phyloP scores from a whole-genome alignment of 495 filamentous ascomycete species.

The Hapsidospora chrysogenum region DNA sequence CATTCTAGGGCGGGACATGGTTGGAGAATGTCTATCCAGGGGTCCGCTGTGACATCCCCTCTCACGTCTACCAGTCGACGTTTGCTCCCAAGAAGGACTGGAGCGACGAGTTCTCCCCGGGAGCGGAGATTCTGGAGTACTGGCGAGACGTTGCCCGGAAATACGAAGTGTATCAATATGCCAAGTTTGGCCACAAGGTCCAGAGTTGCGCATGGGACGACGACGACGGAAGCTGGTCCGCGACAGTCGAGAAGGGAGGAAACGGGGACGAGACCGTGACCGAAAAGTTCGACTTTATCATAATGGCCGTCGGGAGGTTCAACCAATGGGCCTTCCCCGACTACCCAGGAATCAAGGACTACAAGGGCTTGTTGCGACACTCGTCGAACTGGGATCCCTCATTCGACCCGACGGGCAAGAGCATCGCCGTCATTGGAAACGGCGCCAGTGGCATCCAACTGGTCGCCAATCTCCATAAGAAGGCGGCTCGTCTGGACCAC shows the following conservation, averaged over 20 bases:
- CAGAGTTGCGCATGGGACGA: slow-evolving; percentile 37
- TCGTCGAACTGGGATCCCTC: slow-evolving; percentile 30
- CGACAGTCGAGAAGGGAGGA: no score
- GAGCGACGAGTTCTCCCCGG: slow-evolving; percentile 46
- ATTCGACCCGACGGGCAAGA: slow-evolving; percentile 31
- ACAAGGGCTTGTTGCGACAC: slow-evolving; percentile 39
- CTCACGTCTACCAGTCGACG: slow-evolving; percentile 52
- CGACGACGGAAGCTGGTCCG: slow-evolving; percentile 32
- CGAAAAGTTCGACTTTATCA: slow-evolving; percentile 28
- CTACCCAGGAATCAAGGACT: slow-evolving; percentile 36
- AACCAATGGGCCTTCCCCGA: slow-evolving; percentile 40
- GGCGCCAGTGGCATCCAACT: slow-evolving; percentile 41
- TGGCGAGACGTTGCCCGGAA: slow-evolving; percentile 43
- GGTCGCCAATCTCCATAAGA: slow-evolving; percentile 36
- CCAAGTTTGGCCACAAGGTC: slow-evolving; percentile 32
- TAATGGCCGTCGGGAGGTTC: slow-evolving; percentile 37
- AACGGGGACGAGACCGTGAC: no score
- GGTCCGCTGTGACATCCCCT: slow-evolving; percentile 52
- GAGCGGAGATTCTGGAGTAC: slow-evolving; percentile 47
- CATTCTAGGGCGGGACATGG: slow-evolving; percentile 48
- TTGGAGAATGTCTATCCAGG: slow-evolving; percentile 57
- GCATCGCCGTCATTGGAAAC: slow-evolving; percentile 41
- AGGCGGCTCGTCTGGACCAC: slow-evolving; percentile 37
- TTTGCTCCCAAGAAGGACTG: slow-evolving; percentile 52
- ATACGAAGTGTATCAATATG: slow-evolving; percentile 40